Base-by-base conservation (phyloP, 768 basidiomycete species). In the Podaxis sp. region DNA sequence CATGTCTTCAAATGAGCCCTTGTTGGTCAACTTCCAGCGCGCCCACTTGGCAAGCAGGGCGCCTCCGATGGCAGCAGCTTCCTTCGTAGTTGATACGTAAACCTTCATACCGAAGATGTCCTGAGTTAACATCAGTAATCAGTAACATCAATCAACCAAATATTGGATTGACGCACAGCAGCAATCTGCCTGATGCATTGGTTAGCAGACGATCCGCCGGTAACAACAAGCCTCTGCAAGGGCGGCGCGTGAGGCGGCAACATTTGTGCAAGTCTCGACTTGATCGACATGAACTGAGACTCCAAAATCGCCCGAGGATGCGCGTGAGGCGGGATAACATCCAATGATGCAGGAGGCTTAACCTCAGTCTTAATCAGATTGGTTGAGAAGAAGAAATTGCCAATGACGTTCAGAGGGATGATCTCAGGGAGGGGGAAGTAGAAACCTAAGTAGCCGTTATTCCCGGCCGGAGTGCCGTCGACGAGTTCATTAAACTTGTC, bases 371-470 rank as follows among this genome's bases (percentile, higher is more conserved):
- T 63, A 8, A 66, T 67, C 50, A 71, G 54, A 12, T 75, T 67
- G 25, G 74, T 72, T 24, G 74, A 73, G 76, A 89, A 92, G 73
- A 83, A 80, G 74, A 84, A 87, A 63, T 86, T 81, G n/a, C 94
- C 93, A 7, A 81, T 72, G 6, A 92, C 88, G 59, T 83, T 84
- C 17, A 87, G 85, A 2, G 94, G 93, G 62, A 96, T 94, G 73
- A 96, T 96, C 74, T 96, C 94, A 13, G 86, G 89, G 27, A 92
- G 80, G 1, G 88, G 87, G 75, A 92, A 95, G 77, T 92, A 94
- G 70, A 93, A 84, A 2, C 89, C 90, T 65, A 86, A 73, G 64
- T 79, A 73, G 1, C 86, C 87, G 65, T 80, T 74, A 71, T 85
- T 87, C 2, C 89, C 88, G 0, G 82, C 73, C 1, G 83, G 76